A percentile compares a stretch with the other conserved stretches of the same genome.
Conservation (phyloP, 2,329 filamentous ascomycete species). For the Sporothrix schenckii region DNA sequence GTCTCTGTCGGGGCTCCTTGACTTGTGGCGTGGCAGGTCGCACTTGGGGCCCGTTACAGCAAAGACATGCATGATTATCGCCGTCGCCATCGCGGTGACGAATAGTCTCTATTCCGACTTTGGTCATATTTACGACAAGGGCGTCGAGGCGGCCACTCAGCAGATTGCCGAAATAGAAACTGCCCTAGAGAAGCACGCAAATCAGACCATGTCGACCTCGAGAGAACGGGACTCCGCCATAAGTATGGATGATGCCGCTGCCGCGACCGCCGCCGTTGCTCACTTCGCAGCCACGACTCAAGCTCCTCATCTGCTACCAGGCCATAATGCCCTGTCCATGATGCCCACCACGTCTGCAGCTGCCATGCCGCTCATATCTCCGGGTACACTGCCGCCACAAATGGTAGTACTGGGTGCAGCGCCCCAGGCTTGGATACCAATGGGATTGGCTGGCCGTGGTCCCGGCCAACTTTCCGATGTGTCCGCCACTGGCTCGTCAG, state of each 20-base stretch:
- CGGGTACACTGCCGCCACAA: neutral
- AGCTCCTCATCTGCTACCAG: neutral
- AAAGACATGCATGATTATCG: constrained; percentile 27
- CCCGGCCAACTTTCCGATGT: neutral
- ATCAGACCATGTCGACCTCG: neutral
- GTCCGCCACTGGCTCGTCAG: neutral
- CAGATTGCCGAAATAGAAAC: constrained; percentile 17
- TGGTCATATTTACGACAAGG: constrained; percentile 3
- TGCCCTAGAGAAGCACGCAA: constrained; percentile 15
- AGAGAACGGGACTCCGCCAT: neutral
- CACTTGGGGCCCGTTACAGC: constrained; percentile 31
- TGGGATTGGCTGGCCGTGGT: neutral
- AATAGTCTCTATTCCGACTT: constrained; percentile 17
- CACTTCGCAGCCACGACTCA: neutral
- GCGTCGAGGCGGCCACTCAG: constrained; percentile 22
- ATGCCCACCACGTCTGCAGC: neutral
- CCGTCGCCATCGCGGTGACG: constrained; percentile 27
- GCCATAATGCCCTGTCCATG: neutral
- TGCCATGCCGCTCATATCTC: neutral
- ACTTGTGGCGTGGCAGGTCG: constrained; percentile 23
- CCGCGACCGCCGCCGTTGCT: neutral
- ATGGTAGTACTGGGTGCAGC: neutral
- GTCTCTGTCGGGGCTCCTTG: constrained; percentile 5
- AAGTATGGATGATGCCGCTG: neutral
- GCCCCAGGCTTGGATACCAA: neutral